Base-by-base conservation (phyloP, 2,329 filamentous ascomycete species). In the Xylariaceae sp. region DNA sequence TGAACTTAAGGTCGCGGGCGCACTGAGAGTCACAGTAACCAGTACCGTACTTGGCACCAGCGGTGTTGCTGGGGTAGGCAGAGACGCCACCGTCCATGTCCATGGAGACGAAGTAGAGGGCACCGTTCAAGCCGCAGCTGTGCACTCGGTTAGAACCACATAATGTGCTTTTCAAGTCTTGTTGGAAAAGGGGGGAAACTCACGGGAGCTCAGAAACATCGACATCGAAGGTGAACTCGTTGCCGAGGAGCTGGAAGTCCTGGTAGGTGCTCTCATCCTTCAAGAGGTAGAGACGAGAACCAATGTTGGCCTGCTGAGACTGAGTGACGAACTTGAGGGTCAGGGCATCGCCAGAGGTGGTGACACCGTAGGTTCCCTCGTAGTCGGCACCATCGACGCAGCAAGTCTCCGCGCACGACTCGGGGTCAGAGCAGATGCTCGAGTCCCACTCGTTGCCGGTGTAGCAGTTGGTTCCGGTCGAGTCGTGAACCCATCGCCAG, bases 161-260 rank as follows among this genome's bases (percentile, higher is more conserved):
- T n/a, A 6, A 8, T 2, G 15, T 44, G 10, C 7, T 10, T 39
- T 7, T 2, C 13, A 10, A 47, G 23, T 23, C 15, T 4, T 45
- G 17, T n/a, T 53, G 15, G 13, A 7, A n/a, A 9, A 8, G 3
- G n/a, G 13, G 34, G 44, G 13, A 8, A 10, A 63, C 67, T 58
- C 57, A 69, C 67, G 63, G 64, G 11, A 86, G 76, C 63, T 80
- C 78, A 47, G 83, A 85, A 50, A 84, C 78, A 67, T 87, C 84
- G 15, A 86, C 83, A 57, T 86, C 83, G 62, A 87, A 86, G 42
- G 81, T 82, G 71, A 87, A 82, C 69, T 87, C 84, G 67, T 82
- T 76, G 72, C 81, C 81, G 59, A 81, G 76, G 52, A 86, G 74
- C 62, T 82, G 77, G 74, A 86, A 81, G 65, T 79, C 76, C 71